Base-by-base conservation (phyloP, 1,139 yeast genomes). In the Candida sp. region DNA sequence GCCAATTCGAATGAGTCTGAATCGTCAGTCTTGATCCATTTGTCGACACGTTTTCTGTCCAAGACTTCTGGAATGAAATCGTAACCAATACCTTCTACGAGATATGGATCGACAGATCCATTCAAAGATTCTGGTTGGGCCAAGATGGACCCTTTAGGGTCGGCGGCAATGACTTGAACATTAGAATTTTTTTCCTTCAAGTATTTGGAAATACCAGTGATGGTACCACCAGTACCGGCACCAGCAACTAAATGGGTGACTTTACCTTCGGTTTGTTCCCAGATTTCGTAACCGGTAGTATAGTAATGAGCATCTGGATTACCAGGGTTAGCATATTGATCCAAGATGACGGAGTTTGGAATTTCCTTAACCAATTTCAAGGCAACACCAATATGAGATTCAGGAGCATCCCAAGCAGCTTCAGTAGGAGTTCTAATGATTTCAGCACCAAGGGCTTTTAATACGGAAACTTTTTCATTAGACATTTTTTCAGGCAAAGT, bases 321-420 rank as follows among this genome's bases (percentile, higher is more conserved):
- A 63, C 85, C 85, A 51, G 70, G 75, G 65, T 88, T 88, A 44
- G 81, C 77, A 66, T 88, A 88, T 66, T 88, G 96, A 61, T 88
- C 96, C 57, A 88, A 77, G 53, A 88, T 87, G 42, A 87, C 87
- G 19, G 95, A 86, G 60, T 87, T 86, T 46, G 95, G 93, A 54
- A 88, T 87, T 64, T 88, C 96, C 65, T 81, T 81, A 62, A 87
- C 90, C 58, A 88, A 74, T 54, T 83, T 83, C 61, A 73, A 80
- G 43, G 96, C 96, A 37, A 88, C 96, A 51, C 96, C 96, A 62
- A 88, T 87, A 59, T 88, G 96, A 34, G 93, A 84, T 66, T 88
- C 96, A 40, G 96, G 96, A 40, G 95, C 79, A 59, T 88, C 96
- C 89, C 91, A 88, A 1, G 96, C 96, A 36, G 96, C 96, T 58